Base-by-base conservation (phyloP, 495 filamentous ascomycete species). In the Xylaria cubensis region DNA sequence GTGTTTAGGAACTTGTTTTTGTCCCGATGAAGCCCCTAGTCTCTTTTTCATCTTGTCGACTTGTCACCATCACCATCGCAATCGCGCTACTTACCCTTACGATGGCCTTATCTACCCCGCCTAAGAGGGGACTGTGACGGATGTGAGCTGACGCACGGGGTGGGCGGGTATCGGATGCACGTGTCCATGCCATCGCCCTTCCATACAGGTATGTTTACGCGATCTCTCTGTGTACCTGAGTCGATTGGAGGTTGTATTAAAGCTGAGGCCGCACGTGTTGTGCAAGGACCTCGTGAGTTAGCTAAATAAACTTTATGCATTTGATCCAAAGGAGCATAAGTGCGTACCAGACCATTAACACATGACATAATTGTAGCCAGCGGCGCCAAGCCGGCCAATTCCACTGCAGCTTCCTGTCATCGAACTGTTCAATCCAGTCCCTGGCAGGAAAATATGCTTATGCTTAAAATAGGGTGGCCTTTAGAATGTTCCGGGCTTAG, bases 331-430 rank as follows among this genome's bases (percentile, higher is more conserved):
- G 7, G 32, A 19, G 1, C 24, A 32, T 19, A 36, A 6, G 39
- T 58, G 32, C 4, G 42, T 15, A 17, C 55, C 26, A 58, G 24
- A 34, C 55, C 4, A 32, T 17, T 42, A 13, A 9, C 21, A 24
- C 50, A 26, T 12, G 24, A 53, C 50, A 6, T 13, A 39, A 29
- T 12, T 32, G 53, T 32, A 65, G 26, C 34, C 50, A 21, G 12
- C 65, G 50, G 50, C 19, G 65, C 65, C 65, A 32, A 67, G 65
- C 65, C 65, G 50, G 65, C 50, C 65, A 50, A 67, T 67, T 67
- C 65, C 50, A 67, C 32, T 67, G 65, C 65, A 67, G 65, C 36
- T 15, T 55, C 50, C 48, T 56, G 36, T 65, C 29, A 19, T 46
- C 63, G 61, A 64, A 29, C 39, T 17, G 17, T 42, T 65, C 63